Evolutionary conservation across 129 eudicot species (phyloP).

Genomic region (Silybum marianum): DNA sequence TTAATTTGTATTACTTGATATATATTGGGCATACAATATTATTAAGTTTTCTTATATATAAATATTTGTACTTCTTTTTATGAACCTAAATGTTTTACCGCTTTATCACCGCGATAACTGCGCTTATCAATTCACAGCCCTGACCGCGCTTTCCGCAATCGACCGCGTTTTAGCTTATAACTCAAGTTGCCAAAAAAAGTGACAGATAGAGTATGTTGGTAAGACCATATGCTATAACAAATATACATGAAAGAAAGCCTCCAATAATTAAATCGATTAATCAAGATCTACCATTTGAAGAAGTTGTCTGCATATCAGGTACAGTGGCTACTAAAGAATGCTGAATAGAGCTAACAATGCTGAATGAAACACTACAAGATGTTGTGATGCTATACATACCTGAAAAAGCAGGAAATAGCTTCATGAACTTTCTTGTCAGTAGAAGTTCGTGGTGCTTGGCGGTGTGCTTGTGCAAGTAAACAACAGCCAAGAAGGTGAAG

Average conservation of each 20-base stretch:
- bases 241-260: neutral
- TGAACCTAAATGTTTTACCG: neutral
- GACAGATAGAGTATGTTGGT: neutral
- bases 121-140: too few relatives aligned
- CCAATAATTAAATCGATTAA: neutral
- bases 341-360: neutral
- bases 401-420: conserved; percentile 87
- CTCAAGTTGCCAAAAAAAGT: neutral
- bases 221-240: neutral
- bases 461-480: conserved; percentile 82
- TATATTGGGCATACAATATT: neutral
- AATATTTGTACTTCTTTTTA: too few relatives aligned
- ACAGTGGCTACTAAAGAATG: neutral
- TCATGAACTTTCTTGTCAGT: conserved; percentile 69
- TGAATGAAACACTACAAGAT: neutral
- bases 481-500: conserved; percentile 96
- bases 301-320: neutral
- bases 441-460: conserved; percentile 44
- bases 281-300: neutral
- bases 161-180: too few relatives aligned
- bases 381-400: conserved; percentile 46
- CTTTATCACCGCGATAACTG: neutral
- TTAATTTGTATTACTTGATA: neutral
- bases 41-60: neutral
- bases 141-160: neutral